Conservation (phyloP, 2,329 filamentous ascomycete species). For the Trichoderma guizhouense region DNA sequence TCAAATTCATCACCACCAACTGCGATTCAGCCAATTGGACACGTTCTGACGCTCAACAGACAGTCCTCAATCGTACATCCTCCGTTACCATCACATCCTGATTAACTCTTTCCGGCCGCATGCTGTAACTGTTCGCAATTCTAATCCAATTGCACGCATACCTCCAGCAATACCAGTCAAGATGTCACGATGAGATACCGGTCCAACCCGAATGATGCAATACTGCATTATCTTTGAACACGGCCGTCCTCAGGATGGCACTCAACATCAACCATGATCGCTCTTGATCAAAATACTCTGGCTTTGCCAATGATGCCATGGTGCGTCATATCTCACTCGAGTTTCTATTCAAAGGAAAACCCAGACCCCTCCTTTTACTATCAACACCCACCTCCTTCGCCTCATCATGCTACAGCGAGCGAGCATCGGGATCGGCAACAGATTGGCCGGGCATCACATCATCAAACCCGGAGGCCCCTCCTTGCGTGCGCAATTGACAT, state of each 20-base stretch:
- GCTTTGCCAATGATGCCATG: not conserved
- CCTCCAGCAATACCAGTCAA: not conserved
- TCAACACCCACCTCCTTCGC: conserved; percentile 5
- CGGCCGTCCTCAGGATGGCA: not conserved
- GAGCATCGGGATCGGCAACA: not conserved
- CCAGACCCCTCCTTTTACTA: conserved; percentile 3
- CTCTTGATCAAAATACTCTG: not conserved
- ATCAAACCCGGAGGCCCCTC: not conserved
- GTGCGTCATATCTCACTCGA: conserved; percentile 7
- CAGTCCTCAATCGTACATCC: not conserved
- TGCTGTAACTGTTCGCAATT: not conserved
- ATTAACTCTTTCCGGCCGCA: not conserved
- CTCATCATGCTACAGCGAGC: not conserved
- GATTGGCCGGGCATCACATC: not conserved
- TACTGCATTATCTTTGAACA: not conserved
- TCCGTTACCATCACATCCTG: not conserved
- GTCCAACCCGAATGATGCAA: not conserved
- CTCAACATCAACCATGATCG: not conserved
- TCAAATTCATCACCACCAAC: not conserved
- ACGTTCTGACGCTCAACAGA: not conserved
- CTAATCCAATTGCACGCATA: not conserved
- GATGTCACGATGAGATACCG: not conserved
- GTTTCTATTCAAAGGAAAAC: not conserved
- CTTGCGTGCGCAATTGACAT: conserved; percentile 2
- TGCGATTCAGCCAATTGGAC: not conserved